Conservation (phyloP, 441 rosid species). For the Syzygium syzygioides region DNA sequence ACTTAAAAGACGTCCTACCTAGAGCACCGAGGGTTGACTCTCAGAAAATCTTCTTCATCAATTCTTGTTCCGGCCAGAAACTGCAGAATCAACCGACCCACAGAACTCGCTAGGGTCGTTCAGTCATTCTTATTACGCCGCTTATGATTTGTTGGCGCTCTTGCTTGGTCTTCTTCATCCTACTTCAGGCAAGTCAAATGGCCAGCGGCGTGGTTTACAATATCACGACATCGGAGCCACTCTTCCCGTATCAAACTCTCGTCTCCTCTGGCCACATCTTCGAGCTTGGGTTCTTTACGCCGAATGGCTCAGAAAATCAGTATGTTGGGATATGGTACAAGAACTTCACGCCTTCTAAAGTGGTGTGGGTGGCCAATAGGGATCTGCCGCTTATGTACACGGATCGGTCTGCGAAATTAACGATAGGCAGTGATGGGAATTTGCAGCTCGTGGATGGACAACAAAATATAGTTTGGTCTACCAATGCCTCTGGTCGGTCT, state of each 20-base stretch:
- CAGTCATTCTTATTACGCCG: neutral
- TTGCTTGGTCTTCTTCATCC: neutral
- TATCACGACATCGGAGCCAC: neutral
- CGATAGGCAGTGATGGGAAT: neutral
- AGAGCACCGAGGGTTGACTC: neutral
- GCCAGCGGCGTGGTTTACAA: neutral
- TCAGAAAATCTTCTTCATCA: neutral
- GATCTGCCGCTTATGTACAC: neutral
- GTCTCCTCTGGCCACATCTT: too few relatives aligned
- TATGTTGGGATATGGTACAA: too few relatives aligned
- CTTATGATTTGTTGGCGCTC: neutral
- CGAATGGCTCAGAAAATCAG: too few relatives aligned
- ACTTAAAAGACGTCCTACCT: neutral
- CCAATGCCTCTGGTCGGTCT: neutral
- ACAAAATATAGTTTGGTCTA: neutral
- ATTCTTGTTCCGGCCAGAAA: neutral
- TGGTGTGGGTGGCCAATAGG: neutral
- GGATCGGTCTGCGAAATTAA: neutral
- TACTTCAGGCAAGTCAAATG: neutral
- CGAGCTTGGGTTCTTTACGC: too few relatives aligned
- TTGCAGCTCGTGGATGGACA: neutral
- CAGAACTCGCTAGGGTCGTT: neutral
- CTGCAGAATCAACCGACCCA: neutral
- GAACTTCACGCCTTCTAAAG: too few relatives aligned
- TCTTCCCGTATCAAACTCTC: too few relatives aligned